Conservation (phyloP, 2,329 filamentous ascomycete genomes). For the Hypocreales sp. region DNA sequence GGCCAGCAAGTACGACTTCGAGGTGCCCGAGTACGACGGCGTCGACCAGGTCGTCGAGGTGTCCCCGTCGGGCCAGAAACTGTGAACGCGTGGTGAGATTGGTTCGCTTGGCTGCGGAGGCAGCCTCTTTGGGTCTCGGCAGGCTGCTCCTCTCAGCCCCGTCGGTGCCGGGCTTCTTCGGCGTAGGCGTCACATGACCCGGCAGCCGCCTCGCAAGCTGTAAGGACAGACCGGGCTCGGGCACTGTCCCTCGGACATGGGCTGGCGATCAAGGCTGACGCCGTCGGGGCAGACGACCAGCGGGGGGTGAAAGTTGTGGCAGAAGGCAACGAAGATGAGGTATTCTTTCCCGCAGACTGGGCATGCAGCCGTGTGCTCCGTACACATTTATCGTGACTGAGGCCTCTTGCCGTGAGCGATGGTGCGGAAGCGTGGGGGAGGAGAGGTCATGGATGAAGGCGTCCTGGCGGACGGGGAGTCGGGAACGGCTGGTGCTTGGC, state of each 20-base stretch:
- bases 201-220: constrained; percentile 38
- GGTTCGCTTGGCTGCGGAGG: background rate
- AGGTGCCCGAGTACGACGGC: constrained; percentile 69
- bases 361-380: constrained; percentile 39
- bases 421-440: constrained; percentile 1
- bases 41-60: constrained; percentile 84
- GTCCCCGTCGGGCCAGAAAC: constrained; percentile 29
- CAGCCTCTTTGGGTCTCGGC: too few relatives aligned
- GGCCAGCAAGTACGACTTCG: constrained; percentile 73
- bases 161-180: too few relatives aligned
- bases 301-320: constrained; percentile 33
- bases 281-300: constrained; percentile 30
- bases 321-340: constrained; percentile 42
- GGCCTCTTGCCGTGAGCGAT: constrained; percentile 1
- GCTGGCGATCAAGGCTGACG: constrained; percentile 19
- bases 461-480: too few relatives aligned
- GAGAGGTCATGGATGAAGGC: too few relatives aligned
- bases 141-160: too few relatives aligned
- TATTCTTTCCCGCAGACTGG: constrained; percentile 44
- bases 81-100: constrained; percentile 20
- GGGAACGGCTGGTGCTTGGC: too few relatives aligned
- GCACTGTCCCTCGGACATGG: constrained; percentile 37
- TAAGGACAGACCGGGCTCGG: constrained; percentile 46
- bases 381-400: constrained; percentile 38
- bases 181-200: constrained; percentile 33